Percentiles rank a stretch among this genome's conserved stretches.
These are phyloP conservation scores for Fusarium begoniae DNA, from an alignment of 2,329 filamentous ascomycete genomes.

Conservation along the genomic window DNA sequence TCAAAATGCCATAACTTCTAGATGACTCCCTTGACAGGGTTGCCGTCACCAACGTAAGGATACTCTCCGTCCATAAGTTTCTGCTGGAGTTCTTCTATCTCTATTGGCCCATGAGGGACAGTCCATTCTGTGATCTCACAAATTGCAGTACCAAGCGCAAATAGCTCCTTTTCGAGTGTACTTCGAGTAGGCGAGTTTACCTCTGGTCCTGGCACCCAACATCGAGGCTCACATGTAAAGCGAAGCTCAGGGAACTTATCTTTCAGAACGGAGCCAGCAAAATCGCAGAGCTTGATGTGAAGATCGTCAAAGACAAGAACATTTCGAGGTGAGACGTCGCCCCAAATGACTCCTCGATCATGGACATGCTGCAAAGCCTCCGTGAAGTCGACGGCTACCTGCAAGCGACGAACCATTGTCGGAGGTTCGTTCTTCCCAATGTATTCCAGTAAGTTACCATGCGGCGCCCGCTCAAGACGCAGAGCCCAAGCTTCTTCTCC, in stretches of 20 bases:
- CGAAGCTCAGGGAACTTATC: not conserved
- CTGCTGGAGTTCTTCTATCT: not conserved
- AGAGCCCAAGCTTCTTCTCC: not conserved
- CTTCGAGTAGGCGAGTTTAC: not conserved
- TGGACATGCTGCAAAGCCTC: not conserved
- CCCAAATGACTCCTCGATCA: not conserved
- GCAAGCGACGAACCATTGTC: not conserved
- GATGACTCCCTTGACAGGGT: no score
- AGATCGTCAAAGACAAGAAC: not conserved
- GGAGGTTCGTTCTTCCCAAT: not conserved
- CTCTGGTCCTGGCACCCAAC: not conserved
- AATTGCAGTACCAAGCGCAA: not conserved
- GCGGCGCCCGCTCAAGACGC: not conserved
- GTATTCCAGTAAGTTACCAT: not conserved
- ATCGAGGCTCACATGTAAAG: not conserved
- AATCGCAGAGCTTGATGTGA: not conserved
- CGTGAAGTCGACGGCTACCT: not conserved
- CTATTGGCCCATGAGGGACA: not conserved
- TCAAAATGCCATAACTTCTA: not conserved
- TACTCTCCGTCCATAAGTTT: not conserved
- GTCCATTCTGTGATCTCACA: not conserved
- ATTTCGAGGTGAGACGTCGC: not conserved
- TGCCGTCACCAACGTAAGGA: not conserved
- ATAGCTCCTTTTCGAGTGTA: not conserved
- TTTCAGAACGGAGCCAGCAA: not conserved